phyloP scores from a whole-genome alignment of 352 stramenopile species.

The Pseudoperonospora humuli region DNA sequence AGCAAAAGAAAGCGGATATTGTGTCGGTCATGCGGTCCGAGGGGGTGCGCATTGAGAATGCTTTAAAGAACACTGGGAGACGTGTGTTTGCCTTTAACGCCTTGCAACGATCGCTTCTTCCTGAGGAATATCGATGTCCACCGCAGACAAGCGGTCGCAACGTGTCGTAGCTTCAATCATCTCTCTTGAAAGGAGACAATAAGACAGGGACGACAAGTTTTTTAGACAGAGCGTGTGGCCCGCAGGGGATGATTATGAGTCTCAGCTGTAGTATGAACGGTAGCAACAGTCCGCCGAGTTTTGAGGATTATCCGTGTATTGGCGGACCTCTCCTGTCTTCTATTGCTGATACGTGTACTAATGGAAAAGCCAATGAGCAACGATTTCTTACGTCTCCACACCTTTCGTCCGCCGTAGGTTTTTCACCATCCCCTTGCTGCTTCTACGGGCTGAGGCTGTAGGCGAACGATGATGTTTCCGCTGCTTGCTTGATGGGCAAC shows the following conservation, averaged over 20 bases:
- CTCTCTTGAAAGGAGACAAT: slow-evolving; percentile 5
- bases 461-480: slow-evolving; percentile 73
- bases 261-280: slow-evolving; percentile 12
- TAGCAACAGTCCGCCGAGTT: slow-evolving; percentile 13
- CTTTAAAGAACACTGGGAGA: slow-evolving; percentile 73
- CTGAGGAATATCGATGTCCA: slow-evolving; percentile 78
- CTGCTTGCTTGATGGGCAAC: slow-evolving; percentile 71
- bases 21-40: slow-evolving; percentile 80
- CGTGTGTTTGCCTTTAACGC: slow-evolving; percentile 84
- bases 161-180: slow-evolving; percentile 43
- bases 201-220: not conserved
- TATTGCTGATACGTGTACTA: slow-evolving; percentile 28
- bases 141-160: slow-evolving; percentile 71
- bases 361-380: slow-evolving; percentile 26
- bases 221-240: slow-evolving; percentile 1
- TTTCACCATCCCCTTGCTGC: not conserved
- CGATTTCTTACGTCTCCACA: slow-evolving; percentile 18
- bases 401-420: too few species aligned
- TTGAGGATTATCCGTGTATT: slow-evolving; percentile 20
- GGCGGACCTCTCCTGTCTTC: slow-evolving; percentile 5
- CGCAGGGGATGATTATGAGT: slow-evolving; percentile 19
- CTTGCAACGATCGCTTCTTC: slow-evolving; percentile 70
- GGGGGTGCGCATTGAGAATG: slow-evolving; percentile 81
- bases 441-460: slow-evolving; percentile 32
- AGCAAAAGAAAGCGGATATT: slow-evolving; percentile 67